phyloP scores from a whole-genome alignment of 352 stramenopile genomes.

The Lagenidium sp. region DNA sequence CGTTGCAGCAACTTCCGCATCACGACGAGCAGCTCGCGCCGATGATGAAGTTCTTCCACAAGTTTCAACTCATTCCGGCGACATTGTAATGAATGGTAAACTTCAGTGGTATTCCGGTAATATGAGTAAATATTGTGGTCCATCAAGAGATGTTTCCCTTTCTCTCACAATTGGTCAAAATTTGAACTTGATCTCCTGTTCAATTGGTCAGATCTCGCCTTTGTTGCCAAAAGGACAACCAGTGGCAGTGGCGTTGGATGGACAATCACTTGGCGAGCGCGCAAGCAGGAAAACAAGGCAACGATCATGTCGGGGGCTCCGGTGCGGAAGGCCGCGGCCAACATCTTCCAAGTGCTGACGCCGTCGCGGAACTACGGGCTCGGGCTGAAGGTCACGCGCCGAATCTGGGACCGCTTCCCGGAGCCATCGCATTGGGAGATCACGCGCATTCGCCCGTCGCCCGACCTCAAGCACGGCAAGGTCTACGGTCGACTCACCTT shows the following conservation, averaged over 20 bases:
- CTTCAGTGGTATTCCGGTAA: neutral
- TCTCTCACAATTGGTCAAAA: constrained; percentile 14
- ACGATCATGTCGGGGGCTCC: constrained; percentile 11
- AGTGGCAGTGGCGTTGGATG: too few relatives aligned
- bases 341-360: constrained; percentile 71
- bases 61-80: constrained; percentile 42
- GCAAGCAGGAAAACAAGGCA: constrained; percentile 1
- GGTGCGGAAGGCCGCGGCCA: constrained; percentile 20
- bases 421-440: constrained; percentile 79
- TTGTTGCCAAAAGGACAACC: too few relatives aligned
- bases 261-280: too few relatives aligned
- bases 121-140: neutral
- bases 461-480: constrained; percentile 83
- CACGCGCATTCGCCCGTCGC: constrained; percentile 60
- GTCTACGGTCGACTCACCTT: constrained; percentile 76
- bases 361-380: constrained; percentile 62
- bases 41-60: constrained; percentile 62
- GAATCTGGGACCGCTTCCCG: constrained; percentile 63
- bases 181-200: too few relatives aligned
- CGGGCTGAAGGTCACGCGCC: constrained; percentile 57
- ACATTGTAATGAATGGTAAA: constrained; percentile 22
- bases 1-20: constrained; percentile 39
- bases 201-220: too few relatives aligned
- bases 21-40: constrained; percentile 56
- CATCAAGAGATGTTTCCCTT: too few relatives aligned